These are phyloP conservation scores for Tulasnella sp. DNA, from an alignment of 768 basidiomycete species.

Conservation along the genomic window DNA sequence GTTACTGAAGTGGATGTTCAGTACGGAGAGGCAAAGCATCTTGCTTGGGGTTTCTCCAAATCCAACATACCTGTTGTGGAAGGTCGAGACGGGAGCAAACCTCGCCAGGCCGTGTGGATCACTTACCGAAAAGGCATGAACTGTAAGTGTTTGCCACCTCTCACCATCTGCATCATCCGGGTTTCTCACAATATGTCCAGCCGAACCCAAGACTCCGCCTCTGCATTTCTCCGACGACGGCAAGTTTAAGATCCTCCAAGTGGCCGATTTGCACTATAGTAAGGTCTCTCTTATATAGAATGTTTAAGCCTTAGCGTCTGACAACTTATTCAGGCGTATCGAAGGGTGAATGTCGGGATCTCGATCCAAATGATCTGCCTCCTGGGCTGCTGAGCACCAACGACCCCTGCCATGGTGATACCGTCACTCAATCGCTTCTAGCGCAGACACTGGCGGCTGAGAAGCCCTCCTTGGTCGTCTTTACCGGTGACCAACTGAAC, in stretches of 20 bases:
- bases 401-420: slow-evolving; percentile 55
- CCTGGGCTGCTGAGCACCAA: background rate
- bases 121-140: slow-evolving; percentile 72
- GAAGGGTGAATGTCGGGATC: slow-evolving; percentile 73
- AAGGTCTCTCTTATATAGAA: slow-evolving; percentile 43
- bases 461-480: slow-evolving; percentile 87
- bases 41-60: slow-evolving; percentile 77
- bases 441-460: slow-evolving; percentile 67
- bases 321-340: slow-evolving; percentile 47
- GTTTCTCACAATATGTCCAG: slow-evolving; percentile 44
- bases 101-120: slow-evolving; percentile 52
- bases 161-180: background rate
- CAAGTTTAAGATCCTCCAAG: slow-evolving; percentile 82
- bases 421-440: slow-evolving; percentile 71
- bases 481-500: slow-evolving; percentile 90
- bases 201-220: slow-evolving; percentile 61
- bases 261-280: slow-evolving; percentile 84
- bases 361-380: slow-evolving; percentile 47
- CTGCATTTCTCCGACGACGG: slow-evolving; percentile 81
- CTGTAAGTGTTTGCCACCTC: slow-evolving; percentile 45
- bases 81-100: slow-evolving; percentile 41
- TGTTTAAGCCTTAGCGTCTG: background rate
- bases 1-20: slow-evolving; percentile 91
- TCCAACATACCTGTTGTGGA: slow-evolving; percentile 57
- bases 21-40: slow-evolving; percentile 77